Evolutionary conservation across 1,139 yeast species (phyloP).

Genomic region (Suhomyces bolitotheri): DNA sequence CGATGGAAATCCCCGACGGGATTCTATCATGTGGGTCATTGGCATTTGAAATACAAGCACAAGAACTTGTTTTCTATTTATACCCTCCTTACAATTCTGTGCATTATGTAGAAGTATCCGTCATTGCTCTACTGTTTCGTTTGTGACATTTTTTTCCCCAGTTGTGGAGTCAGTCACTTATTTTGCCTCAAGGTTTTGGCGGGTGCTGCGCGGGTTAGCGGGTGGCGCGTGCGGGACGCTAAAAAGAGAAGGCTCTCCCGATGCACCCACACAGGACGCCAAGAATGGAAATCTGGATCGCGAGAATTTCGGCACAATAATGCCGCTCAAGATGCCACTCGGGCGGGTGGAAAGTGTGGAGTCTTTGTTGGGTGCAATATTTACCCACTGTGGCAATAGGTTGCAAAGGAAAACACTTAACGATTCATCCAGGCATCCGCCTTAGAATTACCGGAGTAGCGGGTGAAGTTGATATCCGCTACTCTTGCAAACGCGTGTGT

Average conservation of each 20-base stretch:
- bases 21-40: too few species aligned
- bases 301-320: too few species aligned
- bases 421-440: slow-evolving; percentile 19
- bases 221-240: too few species aligned
- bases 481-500: slow-evolving; percentile 51
- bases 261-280: too few species aligned
- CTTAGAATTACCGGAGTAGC: slow-evolving; percentile 17
- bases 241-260: too few species aligned
- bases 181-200: slow-evolving; percentile 11
- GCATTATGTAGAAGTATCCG: background rate
- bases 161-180: slow-evolving; percentile 6
- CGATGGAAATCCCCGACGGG: too few species aligned
- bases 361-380: too few species aligned
- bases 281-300: too few species aligned
- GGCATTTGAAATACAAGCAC: too few species aligned
- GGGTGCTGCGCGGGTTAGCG: slow-evolving; percentile 9
- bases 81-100: background rate
- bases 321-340: too few species aligned
- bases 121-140: slow-evolving; percentile 2
- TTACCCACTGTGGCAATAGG: too few species aligned
- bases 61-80: background rate
- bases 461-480: slow-evolving; percentile 32
- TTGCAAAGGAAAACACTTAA: too few species aligned
- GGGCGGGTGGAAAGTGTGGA: background rate
- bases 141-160: slow-evolving; percentile 5